These are phyloP conservation scores for Emiliania huxleyi DNA, from an alignment of 78 protist species.

Conservation along the genomic window DNA sequence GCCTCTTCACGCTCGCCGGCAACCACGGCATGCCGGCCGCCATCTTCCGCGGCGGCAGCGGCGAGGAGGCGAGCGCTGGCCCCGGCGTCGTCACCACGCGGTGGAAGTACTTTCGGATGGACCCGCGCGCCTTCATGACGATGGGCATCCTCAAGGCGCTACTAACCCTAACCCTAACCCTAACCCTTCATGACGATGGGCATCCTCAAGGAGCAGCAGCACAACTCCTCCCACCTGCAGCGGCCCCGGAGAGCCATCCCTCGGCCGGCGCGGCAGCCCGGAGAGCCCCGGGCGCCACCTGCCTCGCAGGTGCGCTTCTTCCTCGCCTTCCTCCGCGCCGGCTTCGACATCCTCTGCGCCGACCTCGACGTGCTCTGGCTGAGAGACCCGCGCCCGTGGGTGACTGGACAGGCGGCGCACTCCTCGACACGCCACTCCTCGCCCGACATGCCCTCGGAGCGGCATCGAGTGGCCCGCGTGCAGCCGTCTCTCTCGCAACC, in stretches of 20 bases:
- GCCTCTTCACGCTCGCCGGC: not conserved
- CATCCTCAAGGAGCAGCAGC: not conserved
- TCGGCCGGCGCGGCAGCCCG: no score
- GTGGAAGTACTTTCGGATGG: conserved; percentile 19
- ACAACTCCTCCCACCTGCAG: no score
- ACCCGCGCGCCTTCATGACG: not conserved
- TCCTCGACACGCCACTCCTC: no score
- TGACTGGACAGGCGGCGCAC: not conserved
- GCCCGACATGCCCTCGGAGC: no score
- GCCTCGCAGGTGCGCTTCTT: conserved; percentile 2
- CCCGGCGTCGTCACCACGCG: not conserved
- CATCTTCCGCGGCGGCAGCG: not conserved
- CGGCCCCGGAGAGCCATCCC: no score
- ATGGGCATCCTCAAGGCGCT: not conserved
- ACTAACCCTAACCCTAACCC: no score
- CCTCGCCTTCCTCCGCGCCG: not conserved
- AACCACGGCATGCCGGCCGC: not conserved
- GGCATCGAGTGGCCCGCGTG: no score
- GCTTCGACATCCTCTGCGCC: not conserved
- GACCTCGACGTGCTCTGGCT: conserved; percentile 8
- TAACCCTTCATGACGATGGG: not conserved
- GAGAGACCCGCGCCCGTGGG: not conserved
- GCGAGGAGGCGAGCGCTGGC: not conserved
- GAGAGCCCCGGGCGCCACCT: no score
- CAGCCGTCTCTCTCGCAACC: no score